Evolutionary conservation across 805 yeast species (phyloP), one percentile per base, ranked within the genome.

Genomic region (Saturnispora gosingensis): DNA sequence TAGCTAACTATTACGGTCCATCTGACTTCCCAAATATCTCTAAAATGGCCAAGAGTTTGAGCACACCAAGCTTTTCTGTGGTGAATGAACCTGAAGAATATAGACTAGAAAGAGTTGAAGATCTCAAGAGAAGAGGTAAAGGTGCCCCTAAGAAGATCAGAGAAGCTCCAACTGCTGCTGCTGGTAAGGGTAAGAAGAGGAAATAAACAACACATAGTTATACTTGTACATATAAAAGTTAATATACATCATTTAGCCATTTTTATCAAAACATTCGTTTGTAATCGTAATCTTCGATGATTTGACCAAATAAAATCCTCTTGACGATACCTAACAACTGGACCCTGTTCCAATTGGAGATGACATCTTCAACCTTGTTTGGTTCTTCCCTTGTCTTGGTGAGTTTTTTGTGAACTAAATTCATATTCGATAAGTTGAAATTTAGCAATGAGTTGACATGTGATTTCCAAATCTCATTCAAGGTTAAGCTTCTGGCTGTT

Each of bases 131-230:
- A 77, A 85, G 93, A 79, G 90, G 88, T 68, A 86, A 86, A 69
- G 90, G 91, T 67, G 88, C 93, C 11, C 95, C 93, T 60, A 79
- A 82, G 73, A 86, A 86, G 74, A 79, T 76, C 70, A 77, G 74
- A 60, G 77, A 73, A 58, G 72, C 70, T 24, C 68, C 68, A 27
- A 46, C 54, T 28, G 53, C 56, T 20, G 50, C 50, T 9, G 68
- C 68, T 52, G 69, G 69, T 52, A 69, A 69, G 61, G 76, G 75
- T 70, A 76, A 75, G 70, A 61, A 61, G 54, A 56, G 36, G 42
- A 34, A 40, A 39, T 49, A 43, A 22, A 24, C 8, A 40, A 24
- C 20, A 38, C 16, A 38, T 13, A 30, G n/a, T 32, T 15, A 9
- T 30, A 36, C 52, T 24, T 51, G 50, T 53, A 49, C 35, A 53